phyloP scores from a whole-genome alignment of 306 rosid species.

The Aeschynomene evenia region DNA sequence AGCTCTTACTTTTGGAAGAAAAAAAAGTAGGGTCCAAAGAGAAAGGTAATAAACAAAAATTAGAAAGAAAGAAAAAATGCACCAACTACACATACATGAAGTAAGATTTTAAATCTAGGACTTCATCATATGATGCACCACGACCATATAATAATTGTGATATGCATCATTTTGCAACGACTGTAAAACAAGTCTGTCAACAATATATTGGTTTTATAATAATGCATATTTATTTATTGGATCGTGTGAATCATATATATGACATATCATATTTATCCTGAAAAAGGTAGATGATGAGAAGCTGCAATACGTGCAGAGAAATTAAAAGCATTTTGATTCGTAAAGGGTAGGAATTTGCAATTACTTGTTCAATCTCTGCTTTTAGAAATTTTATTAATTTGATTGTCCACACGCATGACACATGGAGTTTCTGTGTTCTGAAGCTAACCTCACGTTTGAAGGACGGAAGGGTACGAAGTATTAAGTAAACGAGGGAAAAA shows the following conservation, averaged over 20 bases:
- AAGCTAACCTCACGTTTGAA: not conserved
- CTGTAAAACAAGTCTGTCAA: not conserved
- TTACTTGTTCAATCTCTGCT: not conserved
- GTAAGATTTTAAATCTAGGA: not conserved
- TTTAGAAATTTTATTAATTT: slow-evolving; percentile 6
- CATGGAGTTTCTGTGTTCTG: not conserved
- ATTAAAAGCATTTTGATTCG: not conserved
- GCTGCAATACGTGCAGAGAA: not conserved
- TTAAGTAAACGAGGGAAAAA: not conserved
- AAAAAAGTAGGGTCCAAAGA: slow-evolving; percentile 15
- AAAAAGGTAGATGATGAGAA: not conserved
- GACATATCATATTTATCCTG: not conserved
- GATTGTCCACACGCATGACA: not conserved
- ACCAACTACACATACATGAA: not conserved
- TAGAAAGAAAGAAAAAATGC: not conserved
- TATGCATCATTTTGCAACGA: not conserved
- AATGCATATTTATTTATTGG: not conserved
- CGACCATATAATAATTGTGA: not conserved
- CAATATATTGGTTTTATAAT: not conserved
- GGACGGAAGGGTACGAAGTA: too few relatives aligned
- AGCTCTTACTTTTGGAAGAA: slow-evolving; percentile 21
- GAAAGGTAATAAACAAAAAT: not conserved
- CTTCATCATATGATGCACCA: not conserved
- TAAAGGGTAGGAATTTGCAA: not conserved
- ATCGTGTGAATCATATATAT: not conserved